Conservation (phyloP, 371 early-diverging fungal species). For the Syncephalastrum contaminatum region DNA sequence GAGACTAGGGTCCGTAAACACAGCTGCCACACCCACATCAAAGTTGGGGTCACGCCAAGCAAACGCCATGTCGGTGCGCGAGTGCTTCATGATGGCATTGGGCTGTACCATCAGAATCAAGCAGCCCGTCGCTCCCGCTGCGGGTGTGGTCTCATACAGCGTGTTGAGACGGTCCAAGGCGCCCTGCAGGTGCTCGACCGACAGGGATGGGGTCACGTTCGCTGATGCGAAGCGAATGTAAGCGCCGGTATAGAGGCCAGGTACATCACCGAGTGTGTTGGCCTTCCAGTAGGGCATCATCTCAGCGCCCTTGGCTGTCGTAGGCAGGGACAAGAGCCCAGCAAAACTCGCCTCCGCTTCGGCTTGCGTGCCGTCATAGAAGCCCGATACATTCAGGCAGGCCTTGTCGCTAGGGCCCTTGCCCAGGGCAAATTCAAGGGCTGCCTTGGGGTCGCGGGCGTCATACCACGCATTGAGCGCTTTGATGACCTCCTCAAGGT, state of each 20-base stretch:
- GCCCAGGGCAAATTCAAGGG: constrained; percentile 20
- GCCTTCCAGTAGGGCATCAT: constrained; percentile 28
- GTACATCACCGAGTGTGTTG: constrained; percentile 20
- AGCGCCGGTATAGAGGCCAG: constrained; percentile 8
- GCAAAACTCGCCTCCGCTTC: constrained; percentile 20
- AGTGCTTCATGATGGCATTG: constrained; percentile 20
- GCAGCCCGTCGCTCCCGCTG: constrained; percentile 15
- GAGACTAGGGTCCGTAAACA: constrained; percentile 13
- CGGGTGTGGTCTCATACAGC: constrained; percentile 15
- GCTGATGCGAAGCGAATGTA: constrained; percentile 28
- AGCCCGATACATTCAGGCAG: constrained; percentile 18
- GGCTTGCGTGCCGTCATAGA: constrained; percentile 24
- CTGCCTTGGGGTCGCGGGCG: constrained; percentile 23
- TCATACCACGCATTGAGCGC: constrained; percentile 29
- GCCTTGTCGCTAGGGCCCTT: constrained; percentile 21
- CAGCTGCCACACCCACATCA: constrained; percentile 26
- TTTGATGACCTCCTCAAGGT: constrained; percentile 19
- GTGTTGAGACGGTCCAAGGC: constrained; percentile 13
- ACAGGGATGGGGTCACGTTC: constrained; percentile 18
- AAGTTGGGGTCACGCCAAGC: constrained; percentile 29
- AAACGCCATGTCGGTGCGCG: constrained; percentile 24
- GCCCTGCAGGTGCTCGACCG: constrained; percentile 15
- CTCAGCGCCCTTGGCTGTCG: constrained; percentile 6
- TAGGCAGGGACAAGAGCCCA: constrained; percentile 14
- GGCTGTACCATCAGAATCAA: constrained; percentile 23